phyloP scores from a whole-genome alignment of 345 rosid genomes.

The Populus euphratica region DNA sequence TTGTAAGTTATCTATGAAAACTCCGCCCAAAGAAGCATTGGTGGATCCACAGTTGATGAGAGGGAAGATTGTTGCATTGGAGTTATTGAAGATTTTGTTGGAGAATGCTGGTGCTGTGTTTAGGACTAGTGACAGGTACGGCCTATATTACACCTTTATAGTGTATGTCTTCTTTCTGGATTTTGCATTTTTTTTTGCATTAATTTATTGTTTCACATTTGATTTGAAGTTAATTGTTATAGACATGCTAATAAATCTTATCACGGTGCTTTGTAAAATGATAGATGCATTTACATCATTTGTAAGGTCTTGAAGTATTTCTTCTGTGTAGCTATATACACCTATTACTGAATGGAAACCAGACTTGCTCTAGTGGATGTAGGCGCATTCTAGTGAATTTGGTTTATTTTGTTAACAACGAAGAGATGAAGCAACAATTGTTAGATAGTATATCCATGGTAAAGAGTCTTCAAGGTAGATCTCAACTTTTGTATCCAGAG shows the following conservation, averaged over 20 bases:
- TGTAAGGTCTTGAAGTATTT: not conserved
- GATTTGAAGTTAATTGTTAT: not conserved
- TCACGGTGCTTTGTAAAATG: not conserved
- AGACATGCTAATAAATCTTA: not conserved
- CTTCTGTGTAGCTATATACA: not conserved
- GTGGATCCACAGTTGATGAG: constrained; percentile 91
- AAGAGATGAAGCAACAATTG: not conserved
- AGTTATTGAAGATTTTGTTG: constrained; percentile 87
- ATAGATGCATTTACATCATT: not conserved
- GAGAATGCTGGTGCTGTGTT: constrained; percentile 99
- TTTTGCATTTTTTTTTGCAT: not conserved
- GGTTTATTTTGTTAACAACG: not conserved
- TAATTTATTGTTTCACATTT: not conserved
- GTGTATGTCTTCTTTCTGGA: not conserved
- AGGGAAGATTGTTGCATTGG: constrained; percentile 96
- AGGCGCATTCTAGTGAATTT: not conserved
- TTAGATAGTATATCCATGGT: not conserved
- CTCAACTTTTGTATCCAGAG: not conserved
- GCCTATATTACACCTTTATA: not conserved
- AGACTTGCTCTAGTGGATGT: not conserved
- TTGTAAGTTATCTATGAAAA: constrained; percentile 97
- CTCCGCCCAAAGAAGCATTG: constrained; percentile 91
- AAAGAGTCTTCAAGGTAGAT: not conserved
- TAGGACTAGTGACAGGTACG: constrained; percentile 94
- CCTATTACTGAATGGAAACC: not conserved